These are phyloP conservation scores for Vicia sativa DNA, from an alignment of 306 rosid species.

Conservation along the genomic window DNA sequence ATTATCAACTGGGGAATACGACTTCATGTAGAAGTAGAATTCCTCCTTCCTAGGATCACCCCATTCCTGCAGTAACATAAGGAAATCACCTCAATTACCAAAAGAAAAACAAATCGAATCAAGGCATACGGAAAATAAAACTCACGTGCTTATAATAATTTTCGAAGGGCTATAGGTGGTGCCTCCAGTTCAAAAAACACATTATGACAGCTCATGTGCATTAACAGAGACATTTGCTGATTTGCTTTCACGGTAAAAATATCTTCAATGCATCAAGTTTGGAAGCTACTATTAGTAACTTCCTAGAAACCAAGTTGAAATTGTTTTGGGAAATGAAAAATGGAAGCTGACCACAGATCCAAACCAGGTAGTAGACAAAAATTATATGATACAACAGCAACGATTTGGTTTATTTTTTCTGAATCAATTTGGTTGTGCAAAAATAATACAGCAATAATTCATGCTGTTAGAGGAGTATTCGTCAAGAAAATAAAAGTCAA, in stretches of 20 bases:
- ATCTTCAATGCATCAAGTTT: background rate
- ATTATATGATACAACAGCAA: background rate
- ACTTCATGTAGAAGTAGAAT: slow-evolving; percentile 92
- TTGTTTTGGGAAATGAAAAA: background rate
- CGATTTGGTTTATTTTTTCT: background rate
- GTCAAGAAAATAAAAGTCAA: background rate
- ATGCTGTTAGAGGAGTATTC: background rate
- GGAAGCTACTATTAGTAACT: background rate
- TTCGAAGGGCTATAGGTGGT: slow-evolving; percentile 19
- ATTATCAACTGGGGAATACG: slow-evolving; percentile 94
- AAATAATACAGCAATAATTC: background rate
- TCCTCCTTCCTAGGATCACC: slow-evolving; percentile 96
- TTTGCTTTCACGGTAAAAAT: background rate
- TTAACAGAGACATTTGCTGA: background rate
- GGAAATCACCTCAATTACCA: slow-evolving; percentile 16
- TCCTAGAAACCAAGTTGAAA: background rate
- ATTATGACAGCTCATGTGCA: background rate
- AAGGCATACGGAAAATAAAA: slow-evolving; percentile 7
- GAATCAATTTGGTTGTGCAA: slow-evolving; percentile 3
- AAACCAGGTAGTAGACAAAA: background rate
- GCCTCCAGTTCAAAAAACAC: background rate
- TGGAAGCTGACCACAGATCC: background rate
- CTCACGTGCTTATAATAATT: background rate
- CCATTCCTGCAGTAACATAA: slow-evolving; percentile 81
- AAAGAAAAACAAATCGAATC: slow-evolving; percentile 35